Percentiles rank a stretch among this genome's conserved stretches.
phyloP scores from a whole-genome alignment of 75 land plant genomes.

The Sequoiadendron giganteum region DNA sequence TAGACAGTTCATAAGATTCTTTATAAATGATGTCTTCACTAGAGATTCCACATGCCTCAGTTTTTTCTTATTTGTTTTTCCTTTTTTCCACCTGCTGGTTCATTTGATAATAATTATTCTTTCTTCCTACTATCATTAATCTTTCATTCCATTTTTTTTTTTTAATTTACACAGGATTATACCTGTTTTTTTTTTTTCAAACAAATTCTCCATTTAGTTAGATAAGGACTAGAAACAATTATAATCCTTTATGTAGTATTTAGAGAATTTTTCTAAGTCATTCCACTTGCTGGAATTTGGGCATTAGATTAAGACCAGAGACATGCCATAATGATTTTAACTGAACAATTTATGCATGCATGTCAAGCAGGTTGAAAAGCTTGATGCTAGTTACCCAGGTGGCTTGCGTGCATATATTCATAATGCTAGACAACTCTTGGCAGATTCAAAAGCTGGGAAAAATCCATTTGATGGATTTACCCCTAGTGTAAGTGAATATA shows the following conservation, averaged over 20 bases:
- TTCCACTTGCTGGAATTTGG: not conserved
- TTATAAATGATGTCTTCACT: not conserved
- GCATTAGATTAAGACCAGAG: not conserved
- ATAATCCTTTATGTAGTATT: not conserved
- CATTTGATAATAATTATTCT: not conserved
- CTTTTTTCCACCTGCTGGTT: not conserved
- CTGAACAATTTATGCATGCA: not conserved
- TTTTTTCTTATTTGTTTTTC: not conserved
- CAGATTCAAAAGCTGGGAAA: conserved; percentile 87
- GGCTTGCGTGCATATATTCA: conserved; percentile 79
- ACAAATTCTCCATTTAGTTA: not conserved
- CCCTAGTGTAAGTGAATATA: conserved; percentile 65
- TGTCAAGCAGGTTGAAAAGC: conserved; percentile 55
- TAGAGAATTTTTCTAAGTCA: not conserved
- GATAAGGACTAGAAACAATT: not conserved
- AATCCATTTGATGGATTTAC: conserved; percentile 94
- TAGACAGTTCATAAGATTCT: not conserved
- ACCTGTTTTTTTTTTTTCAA: not conserved
- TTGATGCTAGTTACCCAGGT: conserved; percentile 88
- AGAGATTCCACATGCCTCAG: not conserved
- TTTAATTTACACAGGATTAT: not conserved
- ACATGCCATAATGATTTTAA: not conserved
- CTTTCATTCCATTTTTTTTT: not conserved
- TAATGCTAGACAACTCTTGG: conserved; percentile 80
- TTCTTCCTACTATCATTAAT: not conserved